A percentile compares a stretch with the other conserved stretches of the same genome.
These are phyloP conservation scores for Allomyces arbusculus DNA, from an alignment of 192 early-diverging fungal genomes.

Conservation along the genomic window DNA sequence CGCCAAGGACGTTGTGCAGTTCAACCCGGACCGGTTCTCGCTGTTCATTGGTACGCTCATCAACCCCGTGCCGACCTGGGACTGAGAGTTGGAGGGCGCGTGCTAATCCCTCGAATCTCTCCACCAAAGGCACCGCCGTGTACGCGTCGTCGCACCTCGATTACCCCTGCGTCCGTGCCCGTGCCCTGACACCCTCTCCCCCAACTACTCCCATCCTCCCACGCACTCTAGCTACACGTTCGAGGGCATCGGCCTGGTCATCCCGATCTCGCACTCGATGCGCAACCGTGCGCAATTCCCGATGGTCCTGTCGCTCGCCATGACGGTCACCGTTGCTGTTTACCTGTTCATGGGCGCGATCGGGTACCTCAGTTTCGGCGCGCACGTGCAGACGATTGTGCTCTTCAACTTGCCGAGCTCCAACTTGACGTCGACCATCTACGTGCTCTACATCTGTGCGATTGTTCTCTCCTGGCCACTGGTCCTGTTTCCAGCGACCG, in stretches of 20 bases:
- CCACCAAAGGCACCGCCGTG: slow-evolving; percentile 17
- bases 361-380: slow-evolving; percentile 49
- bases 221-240: too few species aligned
- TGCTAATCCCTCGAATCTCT: too few species aligned
- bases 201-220: too few species aligned
- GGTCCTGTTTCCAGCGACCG: slow-evolving; percentile 45
- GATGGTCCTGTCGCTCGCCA: slow-evolving; percentile 18
- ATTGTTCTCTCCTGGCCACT: slow-evolving; percentile 58
- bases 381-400: slow-evolving; percentile 46
- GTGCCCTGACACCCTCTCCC: too few species aligned
- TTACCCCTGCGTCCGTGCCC: too few species aligned
- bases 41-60: slow-evolving; percentile 48
- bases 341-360: slow-evolving; percentile 24
- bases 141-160: slow-evolving; percentile 7
- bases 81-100: too few species aligned
- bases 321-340: slow-evolving; percentile 18
- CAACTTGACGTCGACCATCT: slow-evolving; percentile 26
- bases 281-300: slow-evolving; percentile 32
- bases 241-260: slow-evolving; percentile 9
- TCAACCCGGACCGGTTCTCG: slow-evolving; percentile 40
- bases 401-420: slow-evolving; percentile 44
- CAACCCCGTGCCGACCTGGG: slow-evolving; percentile 6
- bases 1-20: slow-evolving; percentile 22
- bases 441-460: slow-evolving; percentile 49
- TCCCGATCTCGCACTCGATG: slow-evolving; percentile 36